These are phyloP conservation scores for Fonsecaea nubica DNA, from an alignment of 2,329 filamentous ascomycete species.

Conservation along the genomic window DNA sequence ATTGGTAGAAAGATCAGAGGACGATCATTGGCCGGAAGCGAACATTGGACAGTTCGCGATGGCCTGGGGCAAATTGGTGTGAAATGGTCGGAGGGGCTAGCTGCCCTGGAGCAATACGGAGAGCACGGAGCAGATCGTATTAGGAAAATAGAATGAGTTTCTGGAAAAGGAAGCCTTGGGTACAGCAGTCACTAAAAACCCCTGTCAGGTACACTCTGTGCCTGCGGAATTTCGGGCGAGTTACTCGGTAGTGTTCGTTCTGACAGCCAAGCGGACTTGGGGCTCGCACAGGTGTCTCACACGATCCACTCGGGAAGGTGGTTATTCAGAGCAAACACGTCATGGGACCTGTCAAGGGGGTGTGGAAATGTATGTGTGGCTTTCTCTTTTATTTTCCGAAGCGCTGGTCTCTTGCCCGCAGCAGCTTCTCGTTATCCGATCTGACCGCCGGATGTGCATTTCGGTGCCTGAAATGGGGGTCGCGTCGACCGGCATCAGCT, in stretches of 20 bases:
- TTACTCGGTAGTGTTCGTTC: not conserved
- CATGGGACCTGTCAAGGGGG: conserved; percentile 3
- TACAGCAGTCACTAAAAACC: not conserved
- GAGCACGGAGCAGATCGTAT: conserved; percentile 28
- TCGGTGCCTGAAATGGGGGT: not conserved
- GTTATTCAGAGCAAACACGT: conserved; percentile 7
- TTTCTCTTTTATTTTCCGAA: not conserved
- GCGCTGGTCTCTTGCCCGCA: not conserved
- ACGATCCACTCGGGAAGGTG: conserved; percentile 11
- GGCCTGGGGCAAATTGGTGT: conserved; percentile 8
- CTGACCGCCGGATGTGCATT: conserved; percentile 18
- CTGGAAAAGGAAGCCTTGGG: conserved; percentile 7
- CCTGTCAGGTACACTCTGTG: not conserved
- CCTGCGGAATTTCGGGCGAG: conserved; percentile 17
- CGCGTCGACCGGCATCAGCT: not conserved
- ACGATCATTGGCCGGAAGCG: not conserved
- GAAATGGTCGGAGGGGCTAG: conserved; percentile 11
- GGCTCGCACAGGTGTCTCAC: conserved; percentile 9
- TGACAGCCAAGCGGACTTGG: not conserved
- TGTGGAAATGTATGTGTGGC: not conserved
- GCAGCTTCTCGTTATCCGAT: not conserved
- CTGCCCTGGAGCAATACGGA: conserved; percentile 21
- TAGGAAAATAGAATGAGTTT: conserved; percentile 28
- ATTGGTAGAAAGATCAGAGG: not conserved
- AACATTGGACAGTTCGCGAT: not conserved